These are phyloP conservation scores for Nymphaea thermarum DNA, from an alignment of 164 flowering plant genomes.

Conservation along the genomic window DNA sequence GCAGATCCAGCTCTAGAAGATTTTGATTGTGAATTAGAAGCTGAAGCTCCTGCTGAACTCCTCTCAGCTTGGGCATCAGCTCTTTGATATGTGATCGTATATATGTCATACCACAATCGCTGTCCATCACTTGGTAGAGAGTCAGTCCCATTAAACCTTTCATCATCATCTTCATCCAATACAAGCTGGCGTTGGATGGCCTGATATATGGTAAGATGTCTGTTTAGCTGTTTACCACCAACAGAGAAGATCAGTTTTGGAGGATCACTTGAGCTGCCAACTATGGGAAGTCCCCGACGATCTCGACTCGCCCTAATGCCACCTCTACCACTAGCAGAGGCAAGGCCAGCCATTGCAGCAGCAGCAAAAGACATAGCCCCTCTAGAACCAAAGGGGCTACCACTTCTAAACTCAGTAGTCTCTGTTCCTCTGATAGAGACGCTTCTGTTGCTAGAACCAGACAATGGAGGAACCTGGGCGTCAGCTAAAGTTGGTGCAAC, in stretches of 20 bases:
- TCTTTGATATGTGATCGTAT: slow-evolving; percentile 38
- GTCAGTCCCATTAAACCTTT: slow-evolving; percentile 52
- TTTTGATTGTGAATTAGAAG: slow-evolving; percentile 36
- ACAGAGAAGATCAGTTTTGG: slow-evolving; percentile 67
- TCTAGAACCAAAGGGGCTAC: slow-evolving; percentile 57
- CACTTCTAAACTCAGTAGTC: slow-evolving; percentile 46
- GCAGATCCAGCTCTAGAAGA: slow-evolving; percentile 39
- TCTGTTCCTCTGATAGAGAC: slow-evolving; percentile 36
- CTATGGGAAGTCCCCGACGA: slow-evolving; percentile 49
- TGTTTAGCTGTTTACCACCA: slow-evolving; percentile 82
- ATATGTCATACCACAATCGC: slow-evolving; percentile 78
- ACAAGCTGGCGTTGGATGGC: slow-evolving; percentile 91
- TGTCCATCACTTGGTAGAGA: slow-evolving; percentile 72
- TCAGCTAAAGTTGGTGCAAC: slow-evolving; percentile 42
- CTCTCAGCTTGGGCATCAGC: slow-evolving; percentile 58
- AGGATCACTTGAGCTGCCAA: slow-evolving; percentile 55
- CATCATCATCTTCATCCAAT: slow-evolving; percentile 81
- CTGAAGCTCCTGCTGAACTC: slow-evolving; percentile 30
- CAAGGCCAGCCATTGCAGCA: slow-evolving; percentile 93
- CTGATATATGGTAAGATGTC: slow-evolving; percentile 83
- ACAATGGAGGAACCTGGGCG: slow-evolving; percentile 40
- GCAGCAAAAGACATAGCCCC: slow-evolving; percentile 97
- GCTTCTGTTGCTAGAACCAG: slow-evolving; percentile 63
- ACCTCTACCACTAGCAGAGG: slow-evolving; percentile 75
- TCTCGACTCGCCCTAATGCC: slow-evolving; percentile 32